phyloP scores from a whole-genome alignment of 306 rosid genomes.

The Trifolium repens region DNA sequence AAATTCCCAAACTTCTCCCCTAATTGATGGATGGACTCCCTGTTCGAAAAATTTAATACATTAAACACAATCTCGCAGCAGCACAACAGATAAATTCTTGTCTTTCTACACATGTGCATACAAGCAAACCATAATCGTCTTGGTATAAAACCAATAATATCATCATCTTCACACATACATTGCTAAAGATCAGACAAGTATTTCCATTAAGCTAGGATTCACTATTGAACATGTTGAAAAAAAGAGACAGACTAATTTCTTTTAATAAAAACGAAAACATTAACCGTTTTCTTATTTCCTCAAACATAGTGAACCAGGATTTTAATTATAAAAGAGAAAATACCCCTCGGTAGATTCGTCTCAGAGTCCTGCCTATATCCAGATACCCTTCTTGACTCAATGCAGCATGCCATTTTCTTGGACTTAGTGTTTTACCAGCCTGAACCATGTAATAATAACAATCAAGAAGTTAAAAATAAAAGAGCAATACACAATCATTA shows the following conservation, averaged over 20 bases:
- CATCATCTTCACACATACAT: conserved; percentile 22
- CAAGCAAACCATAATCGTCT: conserved; percentile 27
- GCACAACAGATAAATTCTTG: conserved; percentile 10
- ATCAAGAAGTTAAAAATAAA: conserved; percentile 25
- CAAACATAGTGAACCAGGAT: conserved; percentile 38
- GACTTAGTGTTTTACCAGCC: conserved; percentile 93
- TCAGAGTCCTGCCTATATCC: conserved; percentile 81
- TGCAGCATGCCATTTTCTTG: conserved; percentile 92
- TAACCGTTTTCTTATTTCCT: not conserved
- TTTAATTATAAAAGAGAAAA: conserved; percentile 46
- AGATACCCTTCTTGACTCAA: conserved; percentile 82
- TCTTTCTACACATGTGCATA: conserved; percentile 16
- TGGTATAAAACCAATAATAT: conserved; percentile 11
- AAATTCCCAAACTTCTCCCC: conserved; percentile 99
- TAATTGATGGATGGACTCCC: conserved; percentile 97
- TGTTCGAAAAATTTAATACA: conserved; percentile 42
- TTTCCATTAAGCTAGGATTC: conserved; percentile 32
- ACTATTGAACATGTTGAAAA: conserved; percentile 21
- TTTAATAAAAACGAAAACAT: not conserved
- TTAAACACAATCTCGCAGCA: conserved; percentile 11
- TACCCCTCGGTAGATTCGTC: conserved; percentile 93
- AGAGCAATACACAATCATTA: conserved; percentile 31
- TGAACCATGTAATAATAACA: conserved; percentile 45
- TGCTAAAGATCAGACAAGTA: conserved; percentile 27
- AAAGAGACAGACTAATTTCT: not conserved